Evolutionary conservation across 306 rosid species (phyloP).

Genomic region (Prunus mira): DNA sequence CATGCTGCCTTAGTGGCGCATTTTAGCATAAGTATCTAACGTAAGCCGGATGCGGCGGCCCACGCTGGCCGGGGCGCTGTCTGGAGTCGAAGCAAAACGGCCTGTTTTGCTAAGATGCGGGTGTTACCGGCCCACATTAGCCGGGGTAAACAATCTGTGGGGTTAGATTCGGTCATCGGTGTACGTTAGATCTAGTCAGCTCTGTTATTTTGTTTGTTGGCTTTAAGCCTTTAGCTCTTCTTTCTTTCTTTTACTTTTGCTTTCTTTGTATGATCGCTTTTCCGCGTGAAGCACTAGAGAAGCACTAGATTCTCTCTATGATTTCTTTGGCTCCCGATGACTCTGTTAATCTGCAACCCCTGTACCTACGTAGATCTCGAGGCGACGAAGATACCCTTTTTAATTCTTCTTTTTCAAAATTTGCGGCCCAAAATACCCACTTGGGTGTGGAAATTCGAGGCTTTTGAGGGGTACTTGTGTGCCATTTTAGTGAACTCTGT

Average conservation of each 20-base stretch:
- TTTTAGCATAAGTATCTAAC: conserved; percentile 21
- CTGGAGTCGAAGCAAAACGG: neutral
- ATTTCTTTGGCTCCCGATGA: conserved; percentile 30
- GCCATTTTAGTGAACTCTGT: conserved; percentile 7
- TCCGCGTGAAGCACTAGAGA: conserved; percentile 41
- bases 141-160: neutral
- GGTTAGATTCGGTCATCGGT: conserved; percentile 4
- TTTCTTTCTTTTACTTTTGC: neutral
- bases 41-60: neutral
- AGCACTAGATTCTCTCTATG: conserved; percentile 39
- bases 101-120: neutral
- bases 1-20: conserved; percentile 19
- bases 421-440: conserved; percentile 8
- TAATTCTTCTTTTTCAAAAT: conserved; percentile 12
- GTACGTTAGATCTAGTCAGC: conserved; percentile 10
- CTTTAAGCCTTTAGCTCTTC: neutral
- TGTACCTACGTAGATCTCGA: conserved; percentile 66
- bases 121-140: neutral
- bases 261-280: conserved; percentile 35
- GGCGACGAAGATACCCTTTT: conserved; percentile 44
- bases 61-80: neutral
- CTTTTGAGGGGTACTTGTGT: neutral
- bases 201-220: neutral
- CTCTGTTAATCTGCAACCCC: conserved; percentile 36
- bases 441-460: conserved; percentile 24